These are phyloP conservation scores for Closterium sp. DNA, from an alignment of 139 green algal species.

Conservation along the genomic window DNA sequence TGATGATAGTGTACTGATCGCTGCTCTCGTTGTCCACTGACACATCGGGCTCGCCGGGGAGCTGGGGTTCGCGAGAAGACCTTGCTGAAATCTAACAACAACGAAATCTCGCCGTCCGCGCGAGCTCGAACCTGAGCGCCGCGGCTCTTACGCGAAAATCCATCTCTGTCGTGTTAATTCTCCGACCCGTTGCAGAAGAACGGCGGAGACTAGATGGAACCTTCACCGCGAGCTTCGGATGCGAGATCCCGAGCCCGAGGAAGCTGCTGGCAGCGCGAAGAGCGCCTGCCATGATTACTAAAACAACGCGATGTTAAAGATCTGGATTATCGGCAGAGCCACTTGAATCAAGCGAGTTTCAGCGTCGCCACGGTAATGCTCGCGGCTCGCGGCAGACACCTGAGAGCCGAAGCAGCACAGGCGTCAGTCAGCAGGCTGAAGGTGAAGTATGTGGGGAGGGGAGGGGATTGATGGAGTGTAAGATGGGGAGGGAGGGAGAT, in stretches of 20 bases:
- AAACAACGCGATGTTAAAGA: background rate
- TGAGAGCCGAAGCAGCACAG: background rate
- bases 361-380: background rate
- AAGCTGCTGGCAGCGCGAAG: background rate
- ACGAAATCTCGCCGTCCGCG: background rate
- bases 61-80: background rate
- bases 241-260: background rate
- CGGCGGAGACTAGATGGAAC: background rate
- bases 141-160: background rate
- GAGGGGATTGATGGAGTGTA: too few relatives aligned
- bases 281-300: background rate
- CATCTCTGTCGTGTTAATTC: background rate
- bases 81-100: background rate
- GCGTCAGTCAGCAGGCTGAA: background rate
- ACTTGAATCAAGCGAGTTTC: background rate
- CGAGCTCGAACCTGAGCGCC: background rate
- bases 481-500: too few relatives aligned
- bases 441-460: background rate
- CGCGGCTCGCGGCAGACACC: background rate
- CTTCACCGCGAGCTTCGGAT: background rate
- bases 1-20: slow-evolving; percentile 63
- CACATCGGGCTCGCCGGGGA: background rate
- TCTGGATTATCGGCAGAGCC: background rate
- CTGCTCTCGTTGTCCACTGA: slow-evolving; percentile 61
- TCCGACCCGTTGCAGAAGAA: background rate